phyloP scores from a whole-genome alignment of 129 eudicot species.

The Lonicera japonica region DNA sequence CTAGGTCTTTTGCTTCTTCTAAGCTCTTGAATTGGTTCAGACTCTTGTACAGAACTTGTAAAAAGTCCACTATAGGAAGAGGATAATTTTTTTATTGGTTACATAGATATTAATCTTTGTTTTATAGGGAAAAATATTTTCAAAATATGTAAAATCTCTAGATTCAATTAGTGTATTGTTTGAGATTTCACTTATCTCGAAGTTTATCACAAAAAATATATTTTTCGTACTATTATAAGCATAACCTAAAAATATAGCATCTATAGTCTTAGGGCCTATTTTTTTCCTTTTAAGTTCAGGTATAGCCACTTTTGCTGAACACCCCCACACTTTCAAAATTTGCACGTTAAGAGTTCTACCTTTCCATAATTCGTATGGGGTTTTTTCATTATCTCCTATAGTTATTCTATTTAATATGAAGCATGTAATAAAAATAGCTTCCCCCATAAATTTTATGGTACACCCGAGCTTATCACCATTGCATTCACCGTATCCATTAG shows the following conservation, averaged over 20 bases:
- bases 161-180: no score
- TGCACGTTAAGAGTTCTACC: background rate
- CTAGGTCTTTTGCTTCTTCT: constrained; percentile 5
- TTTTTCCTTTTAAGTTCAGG: no score
- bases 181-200: background rate
- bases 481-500: no score
- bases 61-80: background rate
- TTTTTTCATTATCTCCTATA: background rate
- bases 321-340: no score
- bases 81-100: background rate
- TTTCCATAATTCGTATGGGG: constrained; percentile 13
- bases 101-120: no score
- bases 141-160: no score
- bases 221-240: background rate
- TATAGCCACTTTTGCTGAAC: no score
- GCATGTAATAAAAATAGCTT: constrained; percentile 1
- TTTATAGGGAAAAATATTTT: no score
- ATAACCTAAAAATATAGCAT: constrained; percentile 13
- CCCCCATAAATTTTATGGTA: no score
- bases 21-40: background rate
- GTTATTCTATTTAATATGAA: constrained; percentile 4
- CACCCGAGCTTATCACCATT: background rate
- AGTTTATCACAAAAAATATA: background rate
- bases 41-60: background rate
- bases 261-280: no score